phyloP scores from a whole-genome alignment of 148 eudicot species.

The Vaccinium myrtillus region DNA sequence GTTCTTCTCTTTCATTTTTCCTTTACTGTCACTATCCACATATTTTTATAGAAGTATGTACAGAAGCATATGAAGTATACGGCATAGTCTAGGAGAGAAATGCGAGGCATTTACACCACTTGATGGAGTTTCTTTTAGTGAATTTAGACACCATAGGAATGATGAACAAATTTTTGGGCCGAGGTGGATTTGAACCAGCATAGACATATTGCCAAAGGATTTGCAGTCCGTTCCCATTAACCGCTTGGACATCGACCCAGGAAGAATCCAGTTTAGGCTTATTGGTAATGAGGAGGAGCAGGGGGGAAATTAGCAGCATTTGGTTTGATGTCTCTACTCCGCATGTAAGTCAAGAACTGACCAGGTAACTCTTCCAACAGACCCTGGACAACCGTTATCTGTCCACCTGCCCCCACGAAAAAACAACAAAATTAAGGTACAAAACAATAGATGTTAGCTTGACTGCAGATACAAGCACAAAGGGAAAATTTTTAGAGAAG shows the following conservation, averaged over 20 bases:
- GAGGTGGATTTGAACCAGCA: too few species aligned
- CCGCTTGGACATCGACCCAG: too few species aligned
- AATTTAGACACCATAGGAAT: background rate
- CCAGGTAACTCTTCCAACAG: constrained; percentile 12
- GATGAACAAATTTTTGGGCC: background rate
- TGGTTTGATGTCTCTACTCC: constrained; percentile 4
- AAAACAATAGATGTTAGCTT: background rate
- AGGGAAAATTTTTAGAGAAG: background rate
- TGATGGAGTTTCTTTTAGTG: background rate
- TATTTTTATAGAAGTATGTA: background rate
- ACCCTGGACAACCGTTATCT: background rate
- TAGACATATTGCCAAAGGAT: too few species aligned
- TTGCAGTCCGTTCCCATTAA: too few species aligned
- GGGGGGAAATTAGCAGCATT: background rate
- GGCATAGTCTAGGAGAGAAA: background rate
- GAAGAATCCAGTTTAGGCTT: too few species aligned
- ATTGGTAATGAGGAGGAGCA: background rate
- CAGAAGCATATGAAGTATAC: background rate
- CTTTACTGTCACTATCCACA: background rate
- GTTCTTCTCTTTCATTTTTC: background rate
- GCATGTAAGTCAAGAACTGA: constrained; percentile 12
- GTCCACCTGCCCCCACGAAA: background rate
- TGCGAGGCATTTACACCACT: background rate
- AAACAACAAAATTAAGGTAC: background rate
- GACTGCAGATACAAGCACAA: background rate